Evolutionary conservation across 129 eudicot species (phyloP), one percentile per base, ranked within the genome.

Genomic region (Flaveria ramosissima): DNA sequence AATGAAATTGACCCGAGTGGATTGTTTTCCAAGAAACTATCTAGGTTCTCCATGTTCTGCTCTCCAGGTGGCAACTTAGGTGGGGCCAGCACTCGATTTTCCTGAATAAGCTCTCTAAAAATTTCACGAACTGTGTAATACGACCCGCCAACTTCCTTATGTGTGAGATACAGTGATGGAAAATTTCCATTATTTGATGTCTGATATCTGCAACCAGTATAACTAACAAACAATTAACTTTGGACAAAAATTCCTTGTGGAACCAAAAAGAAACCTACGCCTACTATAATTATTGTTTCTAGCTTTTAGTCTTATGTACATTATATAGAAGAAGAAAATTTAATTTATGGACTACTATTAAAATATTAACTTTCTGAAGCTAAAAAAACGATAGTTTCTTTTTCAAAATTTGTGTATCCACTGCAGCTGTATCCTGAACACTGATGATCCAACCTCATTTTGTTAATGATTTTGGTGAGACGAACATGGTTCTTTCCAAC

Each of bases 111-210:
- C 71, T 94, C 98, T 53, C 97, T 78, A 53, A 94, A 90, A 71
- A 94, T 81, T 79, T 94, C 98, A 52, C 98, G 89, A 52, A 94
- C 96, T 47, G 84, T 87, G 72, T 94, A 94, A 82, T 85, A 94
- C 14, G 98, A 91, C 62, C 98, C 98, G 21, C 98, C 98, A 81
- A 94, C 97, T 87, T 94, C 96, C 83, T 91, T 91, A 84, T 91
- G 97, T 69, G 98, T 87, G 56, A 87, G 85, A 77, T 76, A 77
- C 60, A 94, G 83, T 4, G 98, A 87, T 24, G 98, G 98, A 70
- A 94, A 94, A 73, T 74, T 86, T 45, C 98, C 98, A 32, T 83
- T 71, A 75, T 94, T 89, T 66, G 86, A 81, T 10, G 24, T 74
- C 84, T 94, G 98, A 83, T 91, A 79, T 80, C 98, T 94, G 87